These are phyloP conservation scores for Elaeis guineensis DNA, from an alignment of 176 grass and related monocot genomes.

Conservation along the genomic window DNA sequence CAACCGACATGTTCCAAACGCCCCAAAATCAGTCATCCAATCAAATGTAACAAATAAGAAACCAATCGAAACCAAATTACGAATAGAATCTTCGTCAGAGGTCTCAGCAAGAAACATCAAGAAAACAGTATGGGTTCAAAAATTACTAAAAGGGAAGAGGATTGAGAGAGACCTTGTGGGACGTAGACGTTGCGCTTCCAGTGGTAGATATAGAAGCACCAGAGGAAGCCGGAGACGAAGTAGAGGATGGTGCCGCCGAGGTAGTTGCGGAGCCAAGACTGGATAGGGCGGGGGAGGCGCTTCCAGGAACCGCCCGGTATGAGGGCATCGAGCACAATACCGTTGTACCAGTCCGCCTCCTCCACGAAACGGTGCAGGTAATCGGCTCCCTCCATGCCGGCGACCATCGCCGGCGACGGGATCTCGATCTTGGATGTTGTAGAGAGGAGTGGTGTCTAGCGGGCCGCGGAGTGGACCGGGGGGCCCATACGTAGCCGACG, in stretches of 20 bases:
- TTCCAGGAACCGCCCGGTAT: slow-evolving; percentile 54
- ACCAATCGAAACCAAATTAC: no score
- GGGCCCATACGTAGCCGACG: no score
- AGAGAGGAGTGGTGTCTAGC: no score
- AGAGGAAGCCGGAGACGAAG: slow-evolving; percentile 71
- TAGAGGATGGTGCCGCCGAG: slow-evolving; percentile 59
- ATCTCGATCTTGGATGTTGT: no score
- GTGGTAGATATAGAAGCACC: slow-evolving; percentile 93
- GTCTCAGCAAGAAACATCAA: no score
- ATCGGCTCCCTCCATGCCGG: slow-evolving; percentile 34
- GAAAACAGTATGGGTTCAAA: no score
- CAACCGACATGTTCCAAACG: no score
- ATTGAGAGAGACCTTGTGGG: slow-evolving; percentile 58
- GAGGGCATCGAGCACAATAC: slow-evolving; percentile 52
- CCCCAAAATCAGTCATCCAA: no score
- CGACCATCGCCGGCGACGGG: neutral
- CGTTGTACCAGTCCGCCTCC: slow-evolving; percentile 86
- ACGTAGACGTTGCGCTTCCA: slow-evolving; percentile 89
- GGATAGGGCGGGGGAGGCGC: slow-evolving; percentile 55
- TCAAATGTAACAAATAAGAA: neutral
- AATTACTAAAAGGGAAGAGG: neutral
- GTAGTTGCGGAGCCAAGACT: slow-evolving; percentile 93
- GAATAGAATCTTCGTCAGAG: no score
- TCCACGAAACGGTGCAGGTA: slow-evolving; percentile 50
- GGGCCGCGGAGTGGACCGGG: no score